phyloP scores from a whole-genome alignment of 1,284 basidiomycete genomes.

The Cryptococcus wingfieldii region DNA sequence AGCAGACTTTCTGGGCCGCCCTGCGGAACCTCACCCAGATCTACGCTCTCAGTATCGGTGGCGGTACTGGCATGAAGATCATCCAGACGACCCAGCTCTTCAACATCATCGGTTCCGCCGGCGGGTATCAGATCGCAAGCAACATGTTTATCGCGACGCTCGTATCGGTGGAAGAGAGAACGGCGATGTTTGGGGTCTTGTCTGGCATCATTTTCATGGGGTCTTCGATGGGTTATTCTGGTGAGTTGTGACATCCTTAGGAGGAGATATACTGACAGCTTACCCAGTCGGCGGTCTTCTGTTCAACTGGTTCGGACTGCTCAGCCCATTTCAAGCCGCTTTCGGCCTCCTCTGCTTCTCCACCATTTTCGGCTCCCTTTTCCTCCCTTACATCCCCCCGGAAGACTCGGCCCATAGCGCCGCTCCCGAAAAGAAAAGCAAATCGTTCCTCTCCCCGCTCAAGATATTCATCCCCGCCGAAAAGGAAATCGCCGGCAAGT shows the following conservation, averaged over 20 bases:
- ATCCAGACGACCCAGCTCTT: conserved; percentile 43
- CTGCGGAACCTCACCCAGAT: conserved; percentile 42
- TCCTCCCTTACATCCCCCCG: conserved; percentile 44
- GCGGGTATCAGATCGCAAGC: conserved; percentile 40
- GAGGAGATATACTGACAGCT: not conserved
- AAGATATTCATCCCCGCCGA: conserved; percentile 38
- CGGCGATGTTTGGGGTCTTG: conserved; percentile 41
- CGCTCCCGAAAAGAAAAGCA: conserved; percentile 8
- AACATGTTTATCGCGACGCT: conserved; percentile 38
- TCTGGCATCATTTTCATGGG: conserved; percentile 41
- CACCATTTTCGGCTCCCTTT: conserved; percentile 39
- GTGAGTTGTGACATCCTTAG: conserved; percentile 13
- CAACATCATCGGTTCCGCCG: conserved; percentile 42
- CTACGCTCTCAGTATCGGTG: conserved; percentile 33
- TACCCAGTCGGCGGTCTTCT: conserved; percentile 33
- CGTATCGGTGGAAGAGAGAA: conserved; percentile 30
- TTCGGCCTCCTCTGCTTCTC: conserved; percentile 37
- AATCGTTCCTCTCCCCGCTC: conserved; percentile 38
- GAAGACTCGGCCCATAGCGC: not conserved
- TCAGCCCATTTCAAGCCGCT: conserved; percentile 43
- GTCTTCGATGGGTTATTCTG: conserved; percentile 20
- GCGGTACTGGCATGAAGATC: conserved; percentile 29
- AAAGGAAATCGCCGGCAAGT: conserved; percentile 4
- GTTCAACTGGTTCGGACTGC: conserved; percentile 26
- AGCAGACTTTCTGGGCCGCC: conserved; percentile 44